Conservation (phyloP, 129 eudicot genomes). For the Flaveria sonorensis region DNA sequence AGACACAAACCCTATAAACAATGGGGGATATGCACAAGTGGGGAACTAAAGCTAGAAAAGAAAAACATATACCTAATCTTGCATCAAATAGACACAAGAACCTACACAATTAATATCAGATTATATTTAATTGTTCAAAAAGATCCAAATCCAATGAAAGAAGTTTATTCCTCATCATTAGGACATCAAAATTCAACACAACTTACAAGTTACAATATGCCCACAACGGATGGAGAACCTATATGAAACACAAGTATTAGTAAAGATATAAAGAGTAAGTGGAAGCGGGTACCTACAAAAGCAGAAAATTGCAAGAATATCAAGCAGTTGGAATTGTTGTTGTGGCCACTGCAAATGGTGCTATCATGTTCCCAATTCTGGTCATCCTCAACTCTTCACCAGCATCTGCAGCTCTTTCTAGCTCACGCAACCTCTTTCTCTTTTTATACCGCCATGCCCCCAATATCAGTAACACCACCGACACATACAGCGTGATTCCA, state of each 20-base stretch:
- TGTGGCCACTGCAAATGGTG: conserved; percentile 77
- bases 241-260: conserved; percentile 31
- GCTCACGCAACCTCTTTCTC: conserved; percentile 60
- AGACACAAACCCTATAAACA: too few species aligned
- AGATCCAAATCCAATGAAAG: conserved; percentile 15
- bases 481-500: conserved; percentile 51
- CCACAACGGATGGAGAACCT: conserved; percentile 23
- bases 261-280: conserved; percentile 25
- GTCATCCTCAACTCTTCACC: conserved; percentile 86
- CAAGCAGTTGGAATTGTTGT: conserved; percentile 68
- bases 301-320: conserved; percentile 24
- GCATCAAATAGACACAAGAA: too few species aligned
- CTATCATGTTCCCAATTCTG: conserved; percentile 61
- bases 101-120: conserved; percentile 1
- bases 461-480: conserved; percentile 43
- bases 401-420: conserved; percentile 81
- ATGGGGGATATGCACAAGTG: too few species aligned
- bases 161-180: conserved; percentile 31
- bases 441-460: conserved; percentile 49
- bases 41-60: neutral
- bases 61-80: too few species aligned
- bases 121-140: conserved; percentile 6
- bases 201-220: conserved; percentile 37
- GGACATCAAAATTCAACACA: conserved; percentile 30
- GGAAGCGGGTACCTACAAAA: conserved; percentile 29